Evolutionary conservation across 441 rosid species (phyloP), one percentile per base, ranked within the genome.

Genomic region (Hura crepitans): DNA sequence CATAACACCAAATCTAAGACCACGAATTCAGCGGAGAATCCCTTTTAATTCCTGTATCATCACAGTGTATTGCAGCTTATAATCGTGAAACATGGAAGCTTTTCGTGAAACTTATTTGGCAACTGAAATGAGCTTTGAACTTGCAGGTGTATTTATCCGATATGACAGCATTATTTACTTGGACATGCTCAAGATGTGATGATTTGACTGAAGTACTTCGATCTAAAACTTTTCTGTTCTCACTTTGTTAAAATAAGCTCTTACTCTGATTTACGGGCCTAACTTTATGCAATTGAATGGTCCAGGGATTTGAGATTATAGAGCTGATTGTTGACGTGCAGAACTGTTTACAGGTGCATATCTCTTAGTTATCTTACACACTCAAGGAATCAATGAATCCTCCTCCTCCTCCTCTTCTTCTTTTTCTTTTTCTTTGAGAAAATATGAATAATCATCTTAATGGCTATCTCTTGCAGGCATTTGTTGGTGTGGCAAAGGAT

Each of bases 151-250:
- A 89, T 70, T 72, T 88, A 76, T 89, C 97, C 35, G 97, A 93
- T 84, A 81, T 91, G 81, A 72, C 87, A 14, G 84, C 85, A 78
- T 84, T 91, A 62, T 91, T 91, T 77, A 81, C 83, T 20, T 93
- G 98, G 98, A 91, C 96, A 13, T 93, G 98, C 63, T 74, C 87
- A 18, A 85, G 95, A 83, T 93, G 98, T 81, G 77, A 84, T 78
- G 97, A 81, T 47, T 76, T 86, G 71, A 89, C 91, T 12, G 77
- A 80, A 94, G 96, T 89, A 81, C 30, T 54, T 25, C 68, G 27
- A n/a, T 55, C 58, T 33, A 30, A 31, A 15, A 22, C 8, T 14
- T 72, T 65, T 65, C 71, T 67, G 12, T 35, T 22, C 65, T 77
- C 25, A 28, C 46, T 3, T n/a, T 60, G 2, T 33, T 75, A 5